Evolutionary conservation across 1,284 basidiomycete genomes (phyloP), one percentile per base, ranked within the genome.

Genomic region (Apiotrichum akiyoshidainum): DNA sequence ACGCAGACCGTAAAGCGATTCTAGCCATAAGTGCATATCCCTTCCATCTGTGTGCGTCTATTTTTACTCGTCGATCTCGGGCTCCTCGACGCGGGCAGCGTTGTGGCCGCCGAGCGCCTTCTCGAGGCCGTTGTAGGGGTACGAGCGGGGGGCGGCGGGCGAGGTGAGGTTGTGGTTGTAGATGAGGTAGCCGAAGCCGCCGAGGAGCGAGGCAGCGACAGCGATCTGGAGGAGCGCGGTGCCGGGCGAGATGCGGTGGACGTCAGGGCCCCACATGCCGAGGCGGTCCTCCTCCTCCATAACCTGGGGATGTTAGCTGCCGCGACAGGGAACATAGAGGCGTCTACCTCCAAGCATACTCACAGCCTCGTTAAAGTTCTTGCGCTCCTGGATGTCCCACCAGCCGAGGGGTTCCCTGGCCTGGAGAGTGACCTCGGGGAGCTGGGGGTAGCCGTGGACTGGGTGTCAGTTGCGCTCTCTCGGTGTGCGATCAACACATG

Each of bases 191-290:
- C 62, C 69, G 51, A 75, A 68, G 31, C 51, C 63, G 31, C 64
- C 75, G 54, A 78, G 57, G 31, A 46, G 39, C 39, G 22, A 51
- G 48, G 35, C 33, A 37, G 51, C 53, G 19, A 55, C 50, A 22
- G 41, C 51, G 33, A 55, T 37, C 21, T 51, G 65, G 21, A 68
- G 52, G 13, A 72, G 54, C 40, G 77, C 75, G 46, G 60, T 61
- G n/a, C 55, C 59, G 13, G 68, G 70, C 11, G 66, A 55, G 48
- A 71, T 74, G 57, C 68, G 65, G 67, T 72, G 70, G 21, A 85
- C 81, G 70, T 94, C 91, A 17, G 90, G 90, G 47, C 88, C 88
- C 90, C 89, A 93, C 87, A 93, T 90, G 47, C 87, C 88, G 61
- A 88, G 79, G 22, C 88, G 80, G 70, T 94, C 91, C 66, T 92